Percentiles rank a stretch among this genome's conserved stretches.
These are phyloP conservation scores for Aspergillus sp. DNA, from an alignment of 2,329 filamentous ascomycete genomes.

Conservation along the genomic window DNA sequence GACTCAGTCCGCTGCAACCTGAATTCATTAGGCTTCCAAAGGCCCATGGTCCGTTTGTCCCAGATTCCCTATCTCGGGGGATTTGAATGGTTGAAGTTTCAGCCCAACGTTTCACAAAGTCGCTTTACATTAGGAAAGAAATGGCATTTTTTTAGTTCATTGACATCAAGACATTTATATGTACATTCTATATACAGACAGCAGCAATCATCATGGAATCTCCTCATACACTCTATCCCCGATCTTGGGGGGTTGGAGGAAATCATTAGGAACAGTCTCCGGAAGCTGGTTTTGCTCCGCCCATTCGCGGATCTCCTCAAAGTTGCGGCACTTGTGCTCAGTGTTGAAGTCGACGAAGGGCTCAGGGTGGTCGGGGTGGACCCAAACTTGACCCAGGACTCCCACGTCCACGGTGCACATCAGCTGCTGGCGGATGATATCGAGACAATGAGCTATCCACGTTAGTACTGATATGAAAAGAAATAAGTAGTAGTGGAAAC, in stretches of 20 bases:
- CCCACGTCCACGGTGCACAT: slow-evolving; percentile 65
- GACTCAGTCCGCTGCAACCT: no score
- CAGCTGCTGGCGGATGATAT: slow-evolving; percentile 62
- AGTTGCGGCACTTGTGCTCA: slow-evolving; percentile 60
- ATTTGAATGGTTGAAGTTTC: no score
- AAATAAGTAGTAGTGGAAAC: slow-evolving; percentile 27
- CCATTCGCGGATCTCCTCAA: slow-evolving; percentile 56
- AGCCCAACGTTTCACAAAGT: no score
- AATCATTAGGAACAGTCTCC: slow-evolving; percentile 45
- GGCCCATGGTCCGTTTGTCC: no score
- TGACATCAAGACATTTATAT: not conserved
- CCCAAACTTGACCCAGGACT: slow-evolving; percentile 64
- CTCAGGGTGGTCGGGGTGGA: slow-evolving; percentile 45
- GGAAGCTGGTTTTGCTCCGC: slow-evolving; percentile 56
- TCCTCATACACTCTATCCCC: slow-evolving; percentile 25
- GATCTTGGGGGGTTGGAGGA: slow-evolving; percentile 42
- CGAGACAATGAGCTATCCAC: slow-evolving; percentile 58
- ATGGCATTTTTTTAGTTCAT: no score
- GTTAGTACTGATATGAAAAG: not conserved
- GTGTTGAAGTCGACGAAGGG: slow-evolving; percentile 66
- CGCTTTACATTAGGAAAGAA: no score
- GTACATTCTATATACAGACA: not conserved
- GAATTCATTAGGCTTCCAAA: no score
- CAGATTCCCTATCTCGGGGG: no score
- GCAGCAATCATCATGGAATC: slow-evolving; percentile 23